A percentile compares a stretch with the other conserved stretches of the same genome.
phyloP scores from a whole-genome alignment of 129 eudicot species.

The Lonicera japonica region DNA sequence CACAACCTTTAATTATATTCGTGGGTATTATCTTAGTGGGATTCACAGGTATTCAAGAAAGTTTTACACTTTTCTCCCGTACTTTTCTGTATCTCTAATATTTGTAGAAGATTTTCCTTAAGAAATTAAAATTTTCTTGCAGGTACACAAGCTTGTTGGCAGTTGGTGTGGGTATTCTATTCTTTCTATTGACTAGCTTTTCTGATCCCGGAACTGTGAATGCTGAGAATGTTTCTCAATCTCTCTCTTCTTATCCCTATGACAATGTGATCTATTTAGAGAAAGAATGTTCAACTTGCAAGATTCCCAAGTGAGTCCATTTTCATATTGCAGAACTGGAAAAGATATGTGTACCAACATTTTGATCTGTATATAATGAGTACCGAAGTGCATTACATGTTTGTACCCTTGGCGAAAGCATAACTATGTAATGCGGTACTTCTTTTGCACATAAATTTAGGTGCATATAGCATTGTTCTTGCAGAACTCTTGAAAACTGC shows the following conservation, averaged over 20 bases:
- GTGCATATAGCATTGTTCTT: neutral
- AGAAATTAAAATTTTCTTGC: constrained; percentile 14
- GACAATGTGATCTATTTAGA: constrained; percentile 77
- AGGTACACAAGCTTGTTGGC: constrained; percentile 87
- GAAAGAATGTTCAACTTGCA: constrained; percentile 93
- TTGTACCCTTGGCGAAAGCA: too few relatives aligned
- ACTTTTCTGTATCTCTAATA: neutral
- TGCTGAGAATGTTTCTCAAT: constrained; percentile 59
- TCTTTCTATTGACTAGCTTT: constrained; percentile 88
- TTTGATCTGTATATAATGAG: too few relatives aligned
- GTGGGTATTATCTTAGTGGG: constrained; percentile 70
- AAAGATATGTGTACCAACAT: too few relatives aligned
- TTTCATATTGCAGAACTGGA: neutral
- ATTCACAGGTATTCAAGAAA: constrained; percentile 55
- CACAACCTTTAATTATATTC: constrained; percentile 73
- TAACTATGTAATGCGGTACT: too few relatives aligned
- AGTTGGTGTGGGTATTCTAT: constrained; percentile 78
- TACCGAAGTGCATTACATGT: too few relatives aligned
- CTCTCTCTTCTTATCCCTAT: constrained; percentile 79
- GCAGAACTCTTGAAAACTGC: too few relatives aligned
- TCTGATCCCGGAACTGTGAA: constrained; percentile 91
- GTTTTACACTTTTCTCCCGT: constrained; percentile 6
- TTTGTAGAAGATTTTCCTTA: too few relatives aligned
- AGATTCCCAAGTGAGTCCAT: constrained; percentile 63
- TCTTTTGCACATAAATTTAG: neutral